A percentile compares a stretch with the other conserved stretches of the same genome.
Conservation (phyloP, 164 flowering plant species). For the Nelumbo lutea region DNA sequence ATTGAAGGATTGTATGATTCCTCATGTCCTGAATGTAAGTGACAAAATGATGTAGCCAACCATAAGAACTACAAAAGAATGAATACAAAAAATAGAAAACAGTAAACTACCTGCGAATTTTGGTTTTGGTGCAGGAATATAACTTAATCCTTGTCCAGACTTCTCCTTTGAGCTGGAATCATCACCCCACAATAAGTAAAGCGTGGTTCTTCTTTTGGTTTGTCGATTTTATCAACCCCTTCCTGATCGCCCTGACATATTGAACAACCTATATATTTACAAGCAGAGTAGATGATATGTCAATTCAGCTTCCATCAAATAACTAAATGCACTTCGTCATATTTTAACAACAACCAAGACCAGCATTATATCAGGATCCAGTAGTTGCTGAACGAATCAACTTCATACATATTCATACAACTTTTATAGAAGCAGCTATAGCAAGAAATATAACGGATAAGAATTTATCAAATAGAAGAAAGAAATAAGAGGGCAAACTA, state of each 20-base stretch:
- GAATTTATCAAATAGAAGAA: neutral
- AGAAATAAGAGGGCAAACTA: neutral
- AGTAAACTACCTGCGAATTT: constrained; percentile 63
- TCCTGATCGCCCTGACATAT: constrained; percentile 61
- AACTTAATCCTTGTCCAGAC: constrained; percentile 45
- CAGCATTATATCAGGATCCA: too few relatives aligned
- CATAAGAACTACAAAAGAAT: neutral
- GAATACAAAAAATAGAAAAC: neutral
- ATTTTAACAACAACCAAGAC: too few relatives aligned
- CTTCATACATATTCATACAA: neutral
- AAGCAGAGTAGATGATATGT: too few relatives aligned
- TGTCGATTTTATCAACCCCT: constrained; percentile 45
- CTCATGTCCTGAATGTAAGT: constrained; percentile 69
- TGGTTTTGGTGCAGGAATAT: constrained; percentile 85
- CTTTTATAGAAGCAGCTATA: neutral
- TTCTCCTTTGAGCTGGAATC: constrained; percentile 58
- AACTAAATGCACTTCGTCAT: too few relatives aligned
- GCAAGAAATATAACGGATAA: neutral
- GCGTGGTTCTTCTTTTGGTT: constrained; percentile 63
- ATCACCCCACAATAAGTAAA: constrained; percentile 73
- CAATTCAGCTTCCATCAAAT: too few relatives aligned
- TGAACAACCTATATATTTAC: constrained; percentile 46
- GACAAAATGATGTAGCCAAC: neutral
- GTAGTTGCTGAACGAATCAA: neutral
- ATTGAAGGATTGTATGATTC: constrained; percentile 87